Evolutionary conservation across 164 flowering plant species (phyloP).

Genomic region (Annona squamosa): DNA sequence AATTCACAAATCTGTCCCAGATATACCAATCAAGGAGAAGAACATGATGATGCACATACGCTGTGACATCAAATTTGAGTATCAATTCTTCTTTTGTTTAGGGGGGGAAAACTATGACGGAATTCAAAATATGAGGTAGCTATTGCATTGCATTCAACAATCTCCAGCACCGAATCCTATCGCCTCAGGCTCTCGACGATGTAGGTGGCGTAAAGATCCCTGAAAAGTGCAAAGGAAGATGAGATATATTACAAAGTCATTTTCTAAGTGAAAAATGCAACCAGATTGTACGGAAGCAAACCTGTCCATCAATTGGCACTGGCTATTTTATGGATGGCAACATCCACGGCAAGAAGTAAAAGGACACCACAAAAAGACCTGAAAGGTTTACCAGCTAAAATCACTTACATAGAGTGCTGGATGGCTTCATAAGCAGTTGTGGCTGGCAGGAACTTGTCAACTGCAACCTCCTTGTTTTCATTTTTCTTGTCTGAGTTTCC

Average conservation of each 20-base stretch:
- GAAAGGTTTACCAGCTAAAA: neutral
- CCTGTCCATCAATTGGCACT: neutral
- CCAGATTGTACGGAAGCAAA: neutral
- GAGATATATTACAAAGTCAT: neutral
- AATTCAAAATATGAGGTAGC: neutral
- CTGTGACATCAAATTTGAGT: neutral
- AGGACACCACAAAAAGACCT: neutral
- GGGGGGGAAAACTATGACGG: neutral
- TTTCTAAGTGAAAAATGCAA: too few species aligned
- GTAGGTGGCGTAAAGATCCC: conserved; percentile 42
- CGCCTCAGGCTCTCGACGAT: conserved; percentile 46
- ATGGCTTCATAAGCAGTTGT: conserved; percentile 54
- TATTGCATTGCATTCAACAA: neutral
- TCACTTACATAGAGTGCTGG: conserved; percentile 64
- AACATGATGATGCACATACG: neutral
- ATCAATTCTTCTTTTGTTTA: neutral
- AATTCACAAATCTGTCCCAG: neutral
- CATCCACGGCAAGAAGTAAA: neutral
- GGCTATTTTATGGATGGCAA: neutral
- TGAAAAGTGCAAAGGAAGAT: conserved; percentile 12
- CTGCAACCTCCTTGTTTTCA: conserved; percentile 87
- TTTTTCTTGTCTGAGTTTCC: conserved; percentile 63
- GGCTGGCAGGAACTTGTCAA: conserved; percentile 70
- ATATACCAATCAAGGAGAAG: neutral
- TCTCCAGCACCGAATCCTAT: conserved; percentile 14